Conservation (phyloP, 148 eudicot genomes). For the Beta vulgaris region DNA sequence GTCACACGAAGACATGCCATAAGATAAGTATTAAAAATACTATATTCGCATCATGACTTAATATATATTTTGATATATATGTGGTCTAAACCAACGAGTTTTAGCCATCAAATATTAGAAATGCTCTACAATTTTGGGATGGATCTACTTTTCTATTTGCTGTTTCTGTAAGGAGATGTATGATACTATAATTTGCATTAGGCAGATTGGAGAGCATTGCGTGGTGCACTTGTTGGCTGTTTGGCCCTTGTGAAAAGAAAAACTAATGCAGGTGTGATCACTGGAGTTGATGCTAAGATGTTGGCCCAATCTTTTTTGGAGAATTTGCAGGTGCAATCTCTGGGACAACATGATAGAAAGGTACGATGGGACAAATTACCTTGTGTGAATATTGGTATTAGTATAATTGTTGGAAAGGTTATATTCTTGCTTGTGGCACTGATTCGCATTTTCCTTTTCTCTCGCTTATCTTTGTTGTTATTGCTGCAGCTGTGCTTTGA, state of each 20-base stretch:
- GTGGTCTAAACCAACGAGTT: background rate
- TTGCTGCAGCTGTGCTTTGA: slow-evolving; percentile 80
- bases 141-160: background rate
- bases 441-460: background rate
- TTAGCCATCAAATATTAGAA: background rate
- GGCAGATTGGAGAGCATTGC: slow-evolving; percentile 98
- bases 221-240: slow-evolving; percentile 93
- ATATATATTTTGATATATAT: background rate
- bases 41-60: background rate
- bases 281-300: slow-evolving; percentile 50
- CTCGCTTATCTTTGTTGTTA: slow-evolving; percentile 12
- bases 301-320: slow-evolving; percentile 57
- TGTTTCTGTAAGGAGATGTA: slow-evolving; percentile 22
- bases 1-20: background rate
- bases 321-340: slow-evolving; percentile 72
- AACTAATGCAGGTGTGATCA: slow-evolving; percentile 53
- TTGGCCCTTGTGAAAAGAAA: slow-evolving; percentile 78
- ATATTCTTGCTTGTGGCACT: background rate
- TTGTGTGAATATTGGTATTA: slow-evolving; percentile 6
- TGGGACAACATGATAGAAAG: slow-evolving; percentile 86
- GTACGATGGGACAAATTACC: slow-evolving; percentile 34
- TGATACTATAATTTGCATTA: slow-evolving; percentile 46
- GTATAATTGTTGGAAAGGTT: background rate
- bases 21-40: background rate
- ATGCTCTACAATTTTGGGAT: background rate